These are phyloP conservation scores for Entamoeba moshkovskii DNA, from an alignment of 208 protist genomes.

Conservation along the genomic window DNA sequence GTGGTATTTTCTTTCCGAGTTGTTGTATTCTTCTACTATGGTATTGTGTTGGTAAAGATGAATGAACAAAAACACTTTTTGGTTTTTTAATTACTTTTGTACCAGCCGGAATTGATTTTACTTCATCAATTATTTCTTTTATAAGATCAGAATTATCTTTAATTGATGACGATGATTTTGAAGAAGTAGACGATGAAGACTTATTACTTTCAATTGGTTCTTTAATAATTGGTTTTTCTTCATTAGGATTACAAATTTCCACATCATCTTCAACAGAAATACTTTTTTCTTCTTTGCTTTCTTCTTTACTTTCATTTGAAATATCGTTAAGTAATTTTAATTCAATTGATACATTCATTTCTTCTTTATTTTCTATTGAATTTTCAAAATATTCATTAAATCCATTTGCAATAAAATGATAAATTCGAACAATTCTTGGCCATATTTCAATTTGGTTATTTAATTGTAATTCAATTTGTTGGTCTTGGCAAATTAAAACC, in stretches of 20 bases:
- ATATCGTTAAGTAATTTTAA: not conserved
- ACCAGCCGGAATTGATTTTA: too few relatives aligned
- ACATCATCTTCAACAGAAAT: too few relatives aligned
- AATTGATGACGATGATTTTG: too few relatives aligned
- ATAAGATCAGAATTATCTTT: too few relatives aligned
- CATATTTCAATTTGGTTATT: not conserved
- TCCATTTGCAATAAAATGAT: not conserved
- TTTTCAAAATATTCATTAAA: too few relatives aligned
- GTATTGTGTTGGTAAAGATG: not conserved
- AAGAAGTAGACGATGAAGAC: too few relatives aligned
- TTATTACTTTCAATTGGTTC: too few relatives aligned
- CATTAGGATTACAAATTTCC: too few relatives aligned
- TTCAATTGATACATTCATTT: not conserved
- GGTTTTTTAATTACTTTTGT: not conserved
- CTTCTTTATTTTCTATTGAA: not conserved
- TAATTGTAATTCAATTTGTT: too few relatives aligned
- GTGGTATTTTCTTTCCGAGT: not conserved
- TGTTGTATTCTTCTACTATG: not conserved
- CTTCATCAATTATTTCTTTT: too few relatives aligned
- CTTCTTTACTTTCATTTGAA: not conserved
- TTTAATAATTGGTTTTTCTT: too few relatives aligned
- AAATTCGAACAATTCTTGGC: not conserved
- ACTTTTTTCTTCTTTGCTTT: not conserved
- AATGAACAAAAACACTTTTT: not conserved
- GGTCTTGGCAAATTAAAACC: too few relatives aligned